Conservation (phyloP, 2,329 filamentous ascomycete species). For the Scedosporium boydii region DNA sequence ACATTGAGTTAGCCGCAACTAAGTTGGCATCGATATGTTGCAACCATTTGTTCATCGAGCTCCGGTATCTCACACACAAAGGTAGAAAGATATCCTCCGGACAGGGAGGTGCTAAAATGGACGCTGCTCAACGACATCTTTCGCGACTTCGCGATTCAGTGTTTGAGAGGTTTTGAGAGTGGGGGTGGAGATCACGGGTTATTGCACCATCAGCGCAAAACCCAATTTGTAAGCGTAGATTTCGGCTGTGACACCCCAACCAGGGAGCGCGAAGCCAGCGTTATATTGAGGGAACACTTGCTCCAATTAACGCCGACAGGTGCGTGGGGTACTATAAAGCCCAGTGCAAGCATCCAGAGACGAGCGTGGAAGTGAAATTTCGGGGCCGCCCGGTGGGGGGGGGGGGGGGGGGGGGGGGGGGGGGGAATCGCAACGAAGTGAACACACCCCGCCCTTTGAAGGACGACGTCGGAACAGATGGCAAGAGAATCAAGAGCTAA, state of each 20-base stretch:
- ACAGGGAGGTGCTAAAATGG: background rate
- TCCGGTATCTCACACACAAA: too few species aligned
- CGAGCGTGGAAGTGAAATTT: background rate
- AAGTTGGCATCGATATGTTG: background rate
- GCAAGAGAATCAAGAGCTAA: background rate
- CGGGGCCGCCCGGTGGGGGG: too few species aligned
- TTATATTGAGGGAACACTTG: background rate
- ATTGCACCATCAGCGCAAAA: constrained; percentile 45
- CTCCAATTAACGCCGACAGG: background rate
- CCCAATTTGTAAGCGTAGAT: constrained; percentile 30
- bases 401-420: too few species aligned
- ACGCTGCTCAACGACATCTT: background rate
- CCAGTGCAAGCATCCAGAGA: background rate
- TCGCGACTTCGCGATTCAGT: background rate
- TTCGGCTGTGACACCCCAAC: constrained; percentile 9
- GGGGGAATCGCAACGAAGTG: background rate
- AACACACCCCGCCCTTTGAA: too few species aligned
- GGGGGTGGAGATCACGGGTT: constrained; percentile 41
- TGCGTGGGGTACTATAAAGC: background rate
- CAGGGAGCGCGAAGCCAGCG: constrained; percentile 8
- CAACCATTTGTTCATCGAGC: background rate
- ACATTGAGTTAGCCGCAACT: constrained; percentile 19
- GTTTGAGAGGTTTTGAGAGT: background rate
- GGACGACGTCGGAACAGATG: background rate
- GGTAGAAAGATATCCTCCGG: background rate